Percentiles rank a stretch among this genome's conserved stretches.
Conservation (phyloP, 495 filamentous ascomycete species). For the Xylaria nigripes region DNA sequence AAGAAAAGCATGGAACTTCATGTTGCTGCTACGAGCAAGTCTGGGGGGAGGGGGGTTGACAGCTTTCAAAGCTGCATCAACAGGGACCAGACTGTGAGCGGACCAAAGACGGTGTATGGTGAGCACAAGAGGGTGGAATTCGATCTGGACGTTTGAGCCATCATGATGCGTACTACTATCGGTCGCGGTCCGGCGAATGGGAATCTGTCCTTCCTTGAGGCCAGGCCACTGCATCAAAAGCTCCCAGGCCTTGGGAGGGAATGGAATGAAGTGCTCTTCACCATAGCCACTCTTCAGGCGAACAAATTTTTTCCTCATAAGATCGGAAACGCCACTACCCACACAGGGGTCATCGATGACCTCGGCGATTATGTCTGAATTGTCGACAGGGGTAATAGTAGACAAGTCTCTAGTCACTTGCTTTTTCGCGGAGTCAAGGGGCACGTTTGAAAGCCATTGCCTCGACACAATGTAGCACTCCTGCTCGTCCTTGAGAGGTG, state of each 20-base stretch:
- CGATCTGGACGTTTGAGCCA: constrained; percentile 65
- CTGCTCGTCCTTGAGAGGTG: constrained; percentile 55
- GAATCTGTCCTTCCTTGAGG: constrained; percentile 55
- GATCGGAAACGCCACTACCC: constrained; percentile 24
- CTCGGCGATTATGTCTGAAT: constrained; percentile 57
- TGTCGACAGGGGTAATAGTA: constrained; percentile 60
- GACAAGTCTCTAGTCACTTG: constrained; percentile 11
- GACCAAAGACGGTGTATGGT: constrained; percentile 71
- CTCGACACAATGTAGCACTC: constrained; percentile 71
- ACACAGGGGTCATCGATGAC: constrained; percentile 37
- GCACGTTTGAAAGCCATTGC: constrained; percentile 65
- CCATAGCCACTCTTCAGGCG: constrained; percentile 67
- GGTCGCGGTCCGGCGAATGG: constrained; percentile 69
- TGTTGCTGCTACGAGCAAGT: constrained; percentile 60
- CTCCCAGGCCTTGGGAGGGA: constrained; percentile 75
- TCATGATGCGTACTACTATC: constrained; percentile 52
- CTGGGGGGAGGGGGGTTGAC: constrained; percentile 50
- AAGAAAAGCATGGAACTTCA: constrained; percentile 62
- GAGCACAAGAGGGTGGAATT: constrained; percentile 78
- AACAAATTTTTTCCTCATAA: constrained; percentile 49
- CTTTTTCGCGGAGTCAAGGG: constrained; percentile 18
- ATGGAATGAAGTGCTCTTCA: constrained; percentile 62
- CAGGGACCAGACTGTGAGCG: constrained; percentile 43
- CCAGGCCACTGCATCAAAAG: constrained; percentile 77
- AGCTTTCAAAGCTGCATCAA: constrained; percentile 49